A percentile compares a stretch with the other conserved stretches of the same genome.
phyloP scores from a whole-genome alignment of 257 asterid species.

The Vinca minor region DNA sequence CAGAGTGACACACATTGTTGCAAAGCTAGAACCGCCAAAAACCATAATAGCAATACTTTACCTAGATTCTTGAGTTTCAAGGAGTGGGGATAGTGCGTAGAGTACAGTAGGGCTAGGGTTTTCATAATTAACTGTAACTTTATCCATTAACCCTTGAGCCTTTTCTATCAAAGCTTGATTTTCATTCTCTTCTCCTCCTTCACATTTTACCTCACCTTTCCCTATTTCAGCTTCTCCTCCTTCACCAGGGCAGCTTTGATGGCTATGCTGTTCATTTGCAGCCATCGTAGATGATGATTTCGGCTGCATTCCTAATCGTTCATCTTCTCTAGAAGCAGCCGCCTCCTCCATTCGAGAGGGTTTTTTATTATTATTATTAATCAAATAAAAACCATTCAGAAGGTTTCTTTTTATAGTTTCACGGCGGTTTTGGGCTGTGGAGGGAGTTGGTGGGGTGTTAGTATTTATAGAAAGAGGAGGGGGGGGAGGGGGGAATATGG shows the following conservation, averaged over 20 bases:
- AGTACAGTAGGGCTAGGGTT: conserved; percentile 77
- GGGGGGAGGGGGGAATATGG: no score
- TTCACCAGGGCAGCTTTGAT: conserved; percentile 5
- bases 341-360: conserved; percentile 17
- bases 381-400: not conserved
- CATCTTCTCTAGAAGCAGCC: conserved; percentile 3
- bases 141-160: conserved; percentile 69
- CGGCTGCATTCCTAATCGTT: not conserved
- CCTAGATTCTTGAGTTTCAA: conserved; percentile 85
- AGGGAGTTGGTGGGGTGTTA: no score
- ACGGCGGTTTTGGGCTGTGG: not conserved
- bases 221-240: not conserved
- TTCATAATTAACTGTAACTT: conserved; percentile 58
- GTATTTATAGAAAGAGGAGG: no score
- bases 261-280: not conserved
- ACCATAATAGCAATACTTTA: conserved; percentile 20
- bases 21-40: not conserved
- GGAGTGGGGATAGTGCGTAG: conserved; percentile 75
- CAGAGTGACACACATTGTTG: not conserved
- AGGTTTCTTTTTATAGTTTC: not conserved
- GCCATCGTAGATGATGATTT: no score
- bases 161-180: conserved; percentile 50
- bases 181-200: conserved; percentile 41
- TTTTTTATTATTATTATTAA: no score
- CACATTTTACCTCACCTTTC: not conserved